phyloP scores from a whole-genome alignment of 768 basidiomycete genomes.

The Mycena chlorophos region DNA sequence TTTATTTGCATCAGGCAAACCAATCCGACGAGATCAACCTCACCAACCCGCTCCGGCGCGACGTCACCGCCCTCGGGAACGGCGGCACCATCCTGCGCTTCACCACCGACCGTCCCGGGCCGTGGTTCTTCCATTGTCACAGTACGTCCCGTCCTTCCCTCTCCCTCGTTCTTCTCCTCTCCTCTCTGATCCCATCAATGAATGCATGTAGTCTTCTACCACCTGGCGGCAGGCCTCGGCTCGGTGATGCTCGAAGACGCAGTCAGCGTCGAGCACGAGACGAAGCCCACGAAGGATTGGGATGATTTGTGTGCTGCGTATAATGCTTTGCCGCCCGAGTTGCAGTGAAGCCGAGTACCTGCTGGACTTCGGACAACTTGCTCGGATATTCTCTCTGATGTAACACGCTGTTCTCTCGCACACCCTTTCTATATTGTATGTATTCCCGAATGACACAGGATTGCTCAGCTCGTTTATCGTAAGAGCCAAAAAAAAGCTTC shows the following conservation, averaged over 20 bases:
- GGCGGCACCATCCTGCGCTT: slow-evolving; percentile 45
- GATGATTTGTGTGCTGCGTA: slow-evolving; percentile 15
- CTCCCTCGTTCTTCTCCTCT: background rate
- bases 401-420: too few relatives aligned
- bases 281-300: slow-evolving; percentile 20
- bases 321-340: slow-evolving; percentile 6
- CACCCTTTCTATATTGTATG: too few relatives aligned
- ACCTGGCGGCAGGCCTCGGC: slow-evolving; percentile 24
- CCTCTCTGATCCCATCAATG: background rate
- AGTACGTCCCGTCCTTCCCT: slow-evolving; percentile 5
- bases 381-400: too few relatives aligned
- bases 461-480: too few relatives aligned
- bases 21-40: slow-evolving; percentile 31
- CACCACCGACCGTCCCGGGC: slow-evolving; percentile 42
- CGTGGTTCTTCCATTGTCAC: slow-evolving; percentile 34
- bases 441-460: too few relatives aligned
- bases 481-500: too few relatives aligned
- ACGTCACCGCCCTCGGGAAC: slow-evolving; percentile 22
- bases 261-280: slow-evolving; percentile 7
- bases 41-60: slow-evolving; percentile 49
- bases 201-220: slow-evolving; percentile 22
- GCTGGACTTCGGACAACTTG: too few relatives aligned
- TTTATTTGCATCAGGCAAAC: background rate
- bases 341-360: slow-evolving; percentile 12
- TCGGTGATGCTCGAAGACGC: slow-evolving; percentile 20